A percentile compares a stretch with the other conserved stretches of the same genome.
phyloP scores from a whole-genome alignment of 2,329 filamentous ascomycete genomes.

The Beauveria asiatica region DNA sequence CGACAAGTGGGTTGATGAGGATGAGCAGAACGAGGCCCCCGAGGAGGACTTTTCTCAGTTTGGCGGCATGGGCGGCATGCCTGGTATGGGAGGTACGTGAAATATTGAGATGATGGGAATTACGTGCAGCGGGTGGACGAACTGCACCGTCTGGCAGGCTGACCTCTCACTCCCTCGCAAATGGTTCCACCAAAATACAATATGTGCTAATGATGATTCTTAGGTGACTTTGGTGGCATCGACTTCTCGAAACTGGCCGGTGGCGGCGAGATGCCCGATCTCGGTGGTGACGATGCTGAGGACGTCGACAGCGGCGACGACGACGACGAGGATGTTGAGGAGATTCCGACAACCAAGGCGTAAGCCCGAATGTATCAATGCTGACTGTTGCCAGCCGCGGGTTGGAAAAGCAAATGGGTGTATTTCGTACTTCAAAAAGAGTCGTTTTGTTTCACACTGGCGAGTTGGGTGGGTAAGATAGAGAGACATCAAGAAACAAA shows the following conservation, averaged over 20 bases:
- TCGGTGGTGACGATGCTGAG: conserved; percentile 37
- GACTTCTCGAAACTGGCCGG: conserved; percentile 79
- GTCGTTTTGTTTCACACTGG: conserved; percentile 5
- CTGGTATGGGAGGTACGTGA: conserved; percentile 47
- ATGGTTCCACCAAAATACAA: background rate
- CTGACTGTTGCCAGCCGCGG: conserved; percentile 1
- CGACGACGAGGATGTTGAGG: conserved; percentile 51
- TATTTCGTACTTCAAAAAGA: conserved; percentile 8
- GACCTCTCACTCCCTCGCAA: background rate
- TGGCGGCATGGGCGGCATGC: conserved; percentile 56
- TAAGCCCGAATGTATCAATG: conserved; percentile 7
- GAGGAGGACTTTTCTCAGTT: conserved; percentile 72
- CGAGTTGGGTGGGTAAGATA: conserved; percentile 6
- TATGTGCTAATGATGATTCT: background rate
- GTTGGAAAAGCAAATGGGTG: conserved; percentile 9
- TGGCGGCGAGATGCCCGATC: conserved; percentile 35
- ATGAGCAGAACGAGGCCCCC: conserved; percentile 86
- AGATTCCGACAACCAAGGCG: conserved; percentile 28
- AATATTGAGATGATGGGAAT: background rate
- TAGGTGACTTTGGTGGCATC: conserved; percentile 66
- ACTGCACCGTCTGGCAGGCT: background rate
- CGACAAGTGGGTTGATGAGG: conserved; percentile 98
- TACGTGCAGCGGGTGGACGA: conserved; percentile 14
- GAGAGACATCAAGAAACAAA: conserved; percentile 4
- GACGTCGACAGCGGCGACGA: conserved; percentile 51